Percentiles rank a stretch among this genome's conserved stretches.
Evolutionary conservation across 768 basidiomycete species (phyloP).

Genomic region (Termitomyces sp.): DNA sequence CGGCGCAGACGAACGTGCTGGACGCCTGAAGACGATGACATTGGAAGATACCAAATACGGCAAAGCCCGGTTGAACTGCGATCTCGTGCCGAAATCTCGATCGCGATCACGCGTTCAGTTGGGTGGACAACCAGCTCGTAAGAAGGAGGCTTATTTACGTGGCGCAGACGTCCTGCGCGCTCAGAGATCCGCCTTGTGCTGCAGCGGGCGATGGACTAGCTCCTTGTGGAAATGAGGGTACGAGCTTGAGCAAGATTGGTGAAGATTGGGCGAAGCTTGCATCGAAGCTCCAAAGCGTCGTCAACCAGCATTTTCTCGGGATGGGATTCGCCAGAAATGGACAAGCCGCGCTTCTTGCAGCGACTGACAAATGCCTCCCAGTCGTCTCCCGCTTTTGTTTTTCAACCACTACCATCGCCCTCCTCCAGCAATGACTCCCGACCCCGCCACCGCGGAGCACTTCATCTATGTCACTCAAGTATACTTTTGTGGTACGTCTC

Average conservation of each 20-base stretch:
- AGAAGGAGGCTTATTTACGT: conserved; percentile 11
- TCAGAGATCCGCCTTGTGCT: conserved; percentile 2
- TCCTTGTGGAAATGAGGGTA: conserved; percentile 8
- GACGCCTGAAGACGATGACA: conserved; percentile 26
- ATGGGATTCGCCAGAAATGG: conserved; percentile 24
- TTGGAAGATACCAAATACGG: conserved; percentile 16
- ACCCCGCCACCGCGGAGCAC: conserved; percentile 56
- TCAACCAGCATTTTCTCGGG: conserved; percentile 16
- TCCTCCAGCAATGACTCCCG: conserved; percentile 11
- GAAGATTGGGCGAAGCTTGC: conserved; percentile 14
- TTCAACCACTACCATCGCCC: conserved; percentile 30
- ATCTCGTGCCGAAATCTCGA: conserved; percentile 15
- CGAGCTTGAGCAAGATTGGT: conserved; percentile 10
- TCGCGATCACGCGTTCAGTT: conserved; percentile 3
- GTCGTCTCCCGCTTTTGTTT: conserved; percentile 33
- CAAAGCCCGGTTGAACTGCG: conserved; percentile 6
- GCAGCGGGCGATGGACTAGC: conserved; percentile 9
- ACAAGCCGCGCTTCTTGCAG: conserved; percentile 40
- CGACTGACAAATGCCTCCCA: conserved; percentile 43
- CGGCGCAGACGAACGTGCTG: conserved; percentile 52
- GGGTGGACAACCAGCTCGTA: background rate
- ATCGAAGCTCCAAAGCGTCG: conserved; percentile 12
- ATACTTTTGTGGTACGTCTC: conserved; percentile 78
- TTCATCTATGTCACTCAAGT: conserved; percentile 82
- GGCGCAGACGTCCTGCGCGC: conserved; percentile 1